Conservation (phyloP, 2,329 filamentous ascomycete genomes). For the Fusarium brachygibbosum region DNA sequence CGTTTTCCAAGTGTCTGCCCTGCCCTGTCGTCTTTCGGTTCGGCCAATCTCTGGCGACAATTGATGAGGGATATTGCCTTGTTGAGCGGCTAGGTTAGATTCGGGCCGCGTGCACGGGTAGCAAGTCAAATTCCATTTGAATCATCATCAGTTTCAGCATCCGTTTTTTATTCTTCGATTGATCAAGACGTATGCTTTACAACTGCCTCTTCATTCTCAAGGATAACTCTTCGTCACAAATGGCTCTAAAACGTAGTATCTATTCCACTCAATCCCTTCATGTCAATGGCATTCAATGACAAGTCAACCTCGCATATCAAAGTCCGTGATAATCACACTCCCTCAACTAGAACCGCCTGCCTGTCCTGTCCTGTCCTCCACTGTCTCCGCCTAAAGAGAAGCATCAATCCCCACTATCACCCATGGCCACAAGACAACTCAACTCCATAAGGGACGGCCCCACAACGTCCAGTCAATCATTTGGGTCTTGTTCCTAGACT, state of each 20-base stretch:
- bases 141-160: neutral
- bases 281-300: slow-evolving; percentile 12
- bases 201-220: neutral
- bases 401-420: slow-evolving; percentile 25
- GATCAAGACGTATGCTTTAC: neutral
- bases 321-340: slow-evolving; percentile 46
- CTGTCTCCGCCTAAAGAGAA: slow-evolving; percentile 20
- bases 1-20: slow-evolving; percentile 29
- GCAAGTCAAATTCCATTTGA: slow-evolving; percentile 27
- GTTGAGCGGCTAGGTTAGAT: slow-evolving; percentile 39
- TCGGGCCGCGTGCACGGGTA: slow-evolving; percentile 46
- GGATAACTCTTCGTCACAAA: no score
- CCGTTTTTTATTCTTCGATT: neutral
- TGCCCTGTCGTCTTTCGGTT: slow-evolving; percentile 23
- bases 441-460: slow-evolving; percentile 45
- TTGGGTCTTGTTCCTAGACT: slow-evolving; percentile 38
- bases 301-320: slow-evolving; percentile 16
- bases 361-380: neutral
- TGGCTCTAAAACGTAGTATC: no score
- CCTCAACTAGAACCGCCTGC: slow-evolving; percentile 11
- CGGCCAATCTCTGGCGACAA: slow-evolving; percentile 27
- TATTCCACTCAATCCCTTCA: neutral
- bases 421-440: slow-evolving; percentile 27
- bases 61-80: slow-evolving; percentile 10
- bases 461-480: slow-evolving; percentile 29